Base-by-base conservation (phyloP, 768 basidiomycete species). In the Mycena polygramma region DNA sequence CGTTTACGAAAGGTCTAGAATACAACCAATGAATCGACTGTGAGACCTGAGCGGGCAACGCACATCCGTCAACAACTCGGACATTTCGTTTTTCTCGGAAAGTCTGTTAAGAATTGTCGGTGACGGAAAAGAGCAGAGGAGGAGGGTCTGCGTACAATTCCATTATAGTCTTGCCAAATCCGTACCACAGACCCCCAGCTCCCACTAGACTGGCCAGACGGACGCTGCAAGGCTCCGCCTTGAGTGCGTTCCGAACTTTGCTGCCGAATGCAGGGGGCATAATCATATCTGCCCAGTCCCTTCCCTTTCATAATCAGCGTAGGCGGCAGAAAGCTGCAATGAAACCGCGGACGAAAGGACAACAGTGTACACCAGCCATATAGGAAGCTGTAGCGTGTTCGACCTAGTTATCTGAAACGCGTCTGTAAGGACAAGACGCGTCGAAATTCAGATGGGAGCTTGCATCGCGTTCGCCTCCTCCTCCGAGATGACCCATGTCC, bases 331-430 rank as follows among this genome's bases (percentile, higher is more conserved):
- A 80, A 84, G 57, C 57, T 95, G 94, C 93, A 92, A 76, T 30
- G 91, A 91, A 57, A 41, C 30, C 63, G 36, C 67, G 54, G n/a
- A 69, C 69, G 72, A 73, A 43, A 73, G 63, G 19, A 96, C 88
- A 64, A 97, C 85, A 62, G 92, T 93, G 74, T 95, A 94, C 0
- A 92, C 94, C 58, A 98, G 86, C 97, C 97, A 98, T 73, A 96
- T 88, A 4, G 97, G 96, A 13, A 98, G 83, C 73, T 94, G 92
- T 2, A 93, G 82, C 78, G 95, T 97, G 76, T 89, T 90, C 37
- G 87, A 81, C 17, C 90, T 85, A 68, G 91, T 89, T 66, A 98
- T 94, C 96, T 98, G 43, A 35, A 64, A n/a, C 55, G 24, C 63
- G 58, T 67, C 48, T 26, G 19, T 63, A 43, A 72, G 67, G 24